Conservation (phyloP, 2,329 filamentous ascomycete genomes). For the Seiridium unicorne region DNA sequence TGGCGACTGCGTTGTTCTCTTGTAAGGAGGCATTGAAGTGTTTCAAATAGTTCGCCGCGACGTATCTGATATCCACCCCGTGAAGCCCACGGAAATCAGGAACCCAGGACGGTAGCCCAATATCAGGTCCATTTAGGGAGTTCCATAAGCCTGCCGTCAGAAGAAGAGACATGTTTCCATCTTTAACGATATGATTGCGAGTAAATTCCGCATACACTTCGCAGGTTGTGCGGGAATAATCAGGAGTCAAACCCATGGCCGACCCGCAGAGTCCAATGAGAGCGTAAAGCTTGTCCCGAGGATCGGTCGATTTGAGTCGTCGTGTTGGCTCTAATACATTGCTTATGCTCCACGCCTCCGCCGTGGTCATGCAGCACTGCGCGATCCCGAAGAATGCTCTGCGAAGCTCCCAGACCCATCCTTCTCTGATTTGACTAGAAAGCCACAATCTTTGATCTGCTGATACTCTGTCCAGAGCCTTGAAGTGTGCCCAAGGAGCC, state of each 20-base stretch:
- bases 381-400: neutral
- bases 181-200: neutral
- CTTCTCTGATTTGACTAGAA: neutral
- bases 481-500: neutral
- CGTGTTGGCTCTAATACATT: neutral
- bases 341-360: neutral
- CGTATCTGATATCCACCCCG: neutral
- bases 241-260: neutral
- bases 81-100: conserved; percentile 1
- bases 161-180: neutral
- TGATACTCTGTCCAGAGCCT: neutral
- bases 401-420: neutral
- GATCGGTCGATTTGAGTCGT: neutral
- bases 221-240: neutral
- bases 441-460: neutral
- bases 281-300: neutral
- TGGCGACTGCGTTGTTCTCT: neutral
- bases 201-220: neutral
- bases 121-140: neutral
- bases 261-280: neutral
- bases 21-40: neutral
- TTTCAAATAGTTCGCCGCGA: neutral
- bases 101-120: neutral
- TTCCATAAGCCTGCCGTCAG: neutral
- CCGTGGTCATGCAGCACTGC: neutral